Conservation (phyloP, 192 early-diverging fungal species). For the Ambispora gerdemannii region DNA sequence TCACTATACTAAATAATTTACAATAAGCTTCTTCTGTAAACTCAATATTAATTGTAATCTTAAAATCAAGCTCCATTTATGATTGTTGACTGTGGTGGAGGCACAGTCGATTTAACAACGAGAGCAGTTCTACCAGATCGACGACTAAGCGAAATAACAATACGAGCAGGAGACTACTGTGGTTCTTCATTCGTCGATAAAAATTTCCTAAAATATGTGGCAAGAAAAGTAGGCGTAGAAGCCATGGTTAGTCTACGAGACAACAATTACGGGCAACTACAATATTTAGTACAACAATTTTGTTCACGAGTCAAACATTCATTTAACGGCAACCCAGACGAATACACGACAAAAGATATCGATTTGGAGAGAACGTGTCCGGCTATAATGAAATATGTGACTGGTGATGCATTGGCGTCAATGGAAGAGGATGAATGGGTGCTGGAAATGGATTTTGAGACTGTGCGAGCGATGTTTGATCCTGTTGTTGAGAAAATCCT, state of each 20-base stretch:
- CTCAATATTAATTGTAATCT: not conserved
- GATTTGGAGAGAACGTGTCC: not conserved
- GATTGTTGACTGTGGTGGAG: conserved; percentile 59
- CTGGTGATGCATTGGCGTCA: not conserved
- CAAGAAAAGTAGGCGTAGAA: not conserved
- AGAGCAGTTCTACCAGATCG: conserved; percentile 34
- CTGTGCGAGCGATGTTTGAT: conserved; percentile 41
- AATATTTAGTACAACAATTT: conserved; percentile 14
- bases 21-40: not conserved
- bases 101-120: conserved; percentile 54
- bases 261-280: not conserved
- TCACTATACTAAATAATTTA: not conserved
- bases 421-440: conserved; percentile 39
- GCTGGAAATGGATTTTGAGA: conserved; percentile 18
- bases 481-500: conserved; percentile 53
- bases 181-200: conserved; percentile 13
- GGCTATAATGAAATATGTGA: not conserved
- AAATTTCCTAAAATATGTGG: not conserved
- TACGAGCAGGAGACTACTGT: conserved; percentile 21
- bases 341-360: not conserved
- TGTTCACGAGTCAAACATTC: not conserved
- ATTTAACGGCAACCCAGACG: not conserved
- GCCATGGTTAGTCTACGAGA: not conserved
- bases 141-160: conserved; percentile 41
- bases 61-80: conserved; percentile 36